A percentile compares a stretch with the other conserved stretches of the same genome.
phyloP scores from a whole-genome alignment of 148 eudicot species.

The Suaeda aralocaspica region DNA sequence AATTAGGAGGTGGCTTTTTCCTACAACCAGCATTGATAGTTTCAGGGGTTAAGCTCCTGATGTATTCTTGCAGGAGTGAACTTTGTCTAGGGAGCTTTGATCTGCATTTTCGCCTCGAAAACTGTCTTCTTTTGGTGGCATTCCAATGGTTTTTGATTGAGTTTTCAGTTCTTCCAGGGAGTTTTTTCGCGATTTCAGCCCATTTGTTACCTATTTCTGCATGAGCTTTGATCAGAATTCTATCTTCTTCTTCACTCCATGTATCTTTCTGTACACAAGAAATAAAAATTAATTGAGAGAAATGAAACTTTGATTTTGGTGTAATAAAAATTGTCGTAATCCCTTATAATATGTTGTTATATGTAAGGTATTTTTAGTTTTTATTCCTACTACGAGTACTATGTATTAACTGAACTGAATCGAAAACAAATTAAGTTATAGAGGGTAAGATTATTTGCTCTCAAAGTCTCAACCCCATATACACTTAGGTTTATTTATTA shows the following conservation, averaged over 20 bases:
- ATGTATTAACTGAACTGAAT: no score
- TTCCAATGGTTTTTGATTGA: slow-evolving; percentile 93
- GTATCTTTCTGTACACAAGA: slow-evolving; percentile 51
- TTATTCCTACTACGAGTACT: no score
- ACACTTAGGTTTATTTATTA: no score
- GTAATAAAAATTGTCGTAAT: no score
- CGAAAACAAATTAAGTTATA: no score
- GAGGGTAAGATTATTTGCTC: no score
- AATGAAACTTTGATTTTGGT: no score
- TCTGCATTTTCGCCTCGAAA: slow-evolving; percentile 51
- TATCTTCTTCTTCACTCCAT: slow-evolving; percentile 93
- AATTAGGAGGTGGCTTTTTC: slow-evolving; percentile 23
- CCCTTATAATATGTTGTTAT: no score
- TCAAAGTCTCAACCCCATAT: no score
- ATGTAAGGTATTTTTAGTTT: no score
- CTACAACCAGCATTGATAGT: slow-evolving; percentile 44
- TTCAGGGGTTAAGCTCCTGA: slow-evolving; percentile 55
- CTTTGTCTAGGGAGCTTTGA: slow-evolving; percentile 55
- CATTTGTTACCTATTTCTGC: slow-evolving; percentile 76
- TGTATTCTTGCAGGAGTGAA: slow-evolving; percentile 65
- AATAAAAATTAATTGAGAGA: no score
- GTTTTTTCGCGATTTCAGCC: slow-evolving; percentile 78
- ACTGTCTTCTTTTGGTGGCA: slow-evolving; percentile 80
- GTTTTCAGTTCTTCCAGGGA: slow-evolving; percentile 79
- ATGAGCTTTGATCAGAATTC: slow-evolving; percentile 55